Percentiles rank a stretch among this genome's conserved stretches.
These are phyloP conservation scores for Orbilia oligospora DNA, from an alignment of 2,329 filamentous ascomycete genomes.

Conservation along the genomic window DNA sequence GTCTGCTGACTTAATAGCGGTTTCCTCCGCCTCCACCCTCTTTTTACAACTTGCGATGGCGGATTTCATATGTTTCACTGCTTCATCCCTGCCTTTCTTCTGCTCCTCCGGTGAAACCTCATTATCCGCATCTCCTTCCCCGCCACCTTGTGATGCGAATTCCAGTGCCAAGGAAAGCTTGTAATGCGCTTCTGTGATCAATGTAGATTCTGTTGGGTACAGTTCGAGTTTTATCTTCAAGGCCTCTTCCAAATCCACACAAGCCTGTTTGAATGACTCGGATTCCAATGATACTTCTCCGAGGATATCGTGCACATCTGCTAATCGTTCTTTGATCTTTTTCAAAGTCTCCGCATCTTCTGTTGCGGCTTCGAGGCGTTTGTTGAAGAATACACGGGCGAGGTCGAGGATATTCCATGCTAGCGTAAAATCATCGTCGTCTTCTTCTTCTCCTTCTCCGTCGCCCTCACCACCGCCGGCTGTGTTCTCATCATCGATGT, in stretches of 20 bases:
- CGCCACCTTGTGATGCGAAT: slow-evolving; percentile 73
- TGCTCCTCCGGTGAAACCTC: slow-evolving; percentile 74
- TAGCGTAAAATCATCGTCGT: slow-evolving; percentile 80
- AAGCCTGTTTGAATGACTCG: slow-evolving; percentile 90
- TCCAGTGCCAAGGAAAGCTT: slow-evolving; percentile 96
- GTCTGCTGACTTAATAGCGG: slow-evolving; percentile 68
- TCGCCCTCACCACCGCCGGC: slow-evolving; percentile 65
- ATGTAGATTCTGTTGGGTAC: slow-evolving; percentile 83
- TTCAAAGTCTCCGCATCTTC: slow-evolving; percentile 65
- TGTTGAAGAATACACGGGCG: slow-evolving; percentile 77
- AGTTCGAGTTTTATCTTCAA: slow-evolving; percentile 84
- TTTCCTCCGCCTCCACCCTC: slow-evolving; percentile 62
- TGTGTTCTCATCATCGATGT: slow-evolving; percentile 67
- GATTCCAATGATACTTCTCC: slow-evolving; percentile 98
- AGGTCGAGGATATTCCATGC: slow-evolving; percentile 87
- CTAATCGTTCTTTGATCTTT: slow-evolving; percentile 74
- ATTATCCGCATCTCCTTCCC: slow-evolving; percentile 71
- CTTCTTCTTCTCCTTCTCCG: slow-evolving; percentile 70
- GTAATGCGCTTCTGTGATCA: slow-evolving; percentile 94
- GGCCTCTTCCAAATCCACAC: slow-evolving; percentile 83
- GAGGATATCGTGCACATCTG: slow-evolving; percentile 93
- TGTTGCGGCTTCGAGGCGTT: slow-evolving; percentile 68
- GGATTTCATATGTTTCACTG: slow-evolving; percentile 63
- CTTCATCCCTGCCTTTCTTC: slow-evolving; percentile 68
- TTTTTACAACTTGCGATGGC: slow-evolving; percentile 63